Conservation (phyloP, 2,329 filamentous ascomycete genomes). For the Colletotrichum simmondsii region DNA sequence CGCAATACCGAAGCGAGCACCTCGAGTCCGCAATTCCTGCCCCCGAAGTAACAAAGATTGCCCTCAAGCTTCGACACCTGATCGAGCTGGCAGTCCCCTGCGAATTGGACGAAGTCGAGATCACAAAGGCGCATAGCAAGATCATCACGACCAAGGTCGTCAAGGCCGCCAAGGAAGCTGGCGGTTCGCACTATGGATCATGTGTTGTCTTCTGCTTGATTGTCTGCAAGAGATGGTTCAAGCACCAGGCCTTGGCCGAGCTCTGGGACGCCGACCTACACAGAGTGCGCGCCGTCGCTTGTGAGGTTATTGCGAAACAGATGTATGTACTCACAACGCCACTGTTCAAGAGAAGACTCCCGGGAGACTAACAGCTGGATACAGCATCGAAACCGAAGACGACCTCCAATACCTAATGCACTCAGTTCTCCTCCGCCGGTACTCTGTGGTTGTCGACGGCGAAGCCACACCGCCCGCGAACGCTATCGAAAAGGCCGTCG, state of each 20-base stretch:
- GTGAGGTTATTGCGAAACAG: constrained; percentile 90
- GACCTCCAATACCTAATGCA: constrained; percentile 83
- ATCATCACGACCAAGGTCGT: constrained; percentile 87
- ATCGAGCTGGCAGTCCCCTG: constrained; percentile 91
- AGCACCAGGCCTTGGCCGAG: constrained; percentile 80
- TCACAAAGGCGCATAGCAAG: constrained; percentile 85
- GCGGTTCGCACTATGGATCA: constrained; percentile 76
- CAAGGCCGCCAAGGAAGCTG: constrained; percentile 83
- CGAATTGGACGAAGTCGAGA: constrained; percentile 80
- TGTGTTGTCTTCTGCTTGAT: constrained; percentile 90
- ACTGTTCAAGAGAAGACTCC: background rate
- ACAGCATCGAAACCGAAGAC: constrained; percentile 85
- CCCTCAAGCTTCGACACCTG: constrained; percentile 88
- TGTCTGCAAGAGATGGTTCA: constrained; percentile 79
- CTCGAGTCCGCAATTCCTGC: constrained; percentile 77
- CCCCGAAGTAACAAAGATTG: constrained; percentile 86
- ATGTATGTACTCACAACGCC: constrained; percentile 43
- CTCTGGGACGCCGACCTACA: constrained; percentile 94
- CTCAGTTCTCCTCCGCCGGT: constrained; percentile 85
- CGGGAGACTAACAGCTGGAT: background rate
- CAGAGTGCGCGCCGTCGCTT: constrained; percentile 80
- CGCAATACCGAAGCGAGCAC: constrained; percentile 66
- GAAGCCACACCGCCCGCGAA: constrained; percentile 82
- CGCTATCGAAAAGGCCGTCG: constrained; percentile 92
- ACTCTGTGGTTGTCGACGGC: constrained; percentile 81